Percentiles rank a stretch among this genome's conserved stretches.
Conservation (phyloP, 1,284 basidiomycete species). For the Pyrrhoderma noxium region DNA sequence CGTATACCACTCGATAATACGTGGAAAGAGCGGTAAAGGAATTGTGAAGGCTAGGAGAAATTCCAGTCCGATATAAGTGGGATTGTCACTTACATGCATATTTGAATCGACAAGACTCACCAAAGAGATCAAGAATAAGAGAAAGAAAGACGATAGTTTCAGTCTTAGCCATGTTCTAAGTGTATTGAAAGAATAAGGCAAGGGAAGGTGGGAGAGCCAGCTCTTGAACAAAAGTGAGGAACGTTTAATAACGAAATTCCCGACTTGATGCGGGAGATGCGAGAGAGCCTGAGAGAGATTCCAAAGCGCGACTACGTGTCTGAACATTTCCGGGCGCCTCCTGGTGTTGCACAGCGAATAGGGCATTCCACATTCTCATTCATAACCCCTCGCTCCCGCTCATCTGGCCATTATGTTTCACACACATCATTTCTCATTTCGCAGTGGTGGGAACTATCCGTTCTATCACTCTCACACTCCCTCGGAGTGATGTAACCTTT, state of each 20-base stretch:
- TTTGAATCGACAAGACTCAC: slow-evolving; percentile 28
- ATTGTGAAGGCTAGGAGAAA: slow-evolving; percentile 74
- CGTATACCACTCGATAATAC: slow-evolving; percentile 85
- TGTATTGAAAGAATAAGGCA: neutral
- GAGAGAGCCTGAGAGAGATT: neutral
- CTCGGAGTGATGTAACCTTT: too few relatives aligned
- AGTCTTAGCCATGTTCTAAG: slow-evolving; percentile 48
- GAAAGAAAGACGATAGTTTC: slow-evolving; percentile 78
- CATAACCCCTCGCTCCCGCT: too few relatives aligned
- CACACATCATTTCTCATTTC: too few relatives aligned
- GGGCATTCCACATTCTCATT: too few relatives aligned
- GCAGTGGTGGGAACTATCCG: too few relatives aligned
- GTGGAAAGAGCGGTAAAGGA: slow-evolving; percentile 85
- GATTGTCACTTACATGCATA: neutral
- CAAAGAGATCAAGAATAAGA: slow-evolving; percentile 78
- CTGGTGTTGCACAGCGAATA: too few relatives aligned
- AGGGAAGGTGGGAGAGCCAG: slow-evolving; percentile 12
- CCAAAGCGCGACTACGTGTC: slow-evolving; percentile 10
- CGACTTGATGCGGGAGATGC: neutral
- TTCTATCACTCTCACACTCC: too few relatives aligned
- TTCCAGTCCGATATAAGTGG: too few relatives aligned
- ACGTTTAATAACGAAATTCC: slow-evolving; percentile 5
- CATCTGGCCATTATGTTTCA: too few relatives aligned
- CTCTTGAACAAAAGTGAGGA: slow-evolving; percentile 1
- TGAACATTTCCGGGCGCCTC: neutral